A percentile compares a stretch with the other conserved stretches of the same genome.
Evolutionary conservation across 2,329 filamentous ascomycete genomes (phyloP).

Genomic region (Pseudogymnoascus sp.): DNA sequence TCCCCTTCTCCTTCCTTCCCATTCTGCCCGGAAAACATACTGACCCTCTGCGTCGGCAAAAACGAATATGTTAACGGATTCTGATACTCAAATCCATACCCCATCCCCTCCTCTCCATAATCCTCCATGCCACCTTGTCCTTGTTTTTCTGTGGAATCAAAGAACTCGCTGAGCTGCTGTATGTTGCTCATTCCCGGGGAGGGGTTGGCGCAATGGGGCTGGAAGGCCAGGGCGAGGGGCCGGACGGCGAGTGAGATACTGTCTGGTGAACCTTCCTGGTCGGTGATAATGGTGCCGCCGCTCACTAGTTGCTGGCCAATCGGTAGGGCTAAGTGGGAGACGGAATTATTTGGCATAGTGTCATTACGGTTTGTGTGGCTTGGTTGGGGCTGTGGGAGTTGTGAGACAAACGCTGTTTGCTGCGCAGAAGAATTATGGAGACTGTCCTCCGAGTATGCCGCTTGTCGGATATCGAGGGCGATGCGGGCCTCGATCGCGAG

Average conservation of each 20-base stretch:
- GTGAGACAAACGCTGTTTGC: not conserved
- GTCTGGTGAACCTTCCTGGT: constrained; percentile 22
- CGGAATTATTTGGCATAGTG: not conserved
- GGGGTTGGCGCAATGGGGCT: constrained; percentile 18
- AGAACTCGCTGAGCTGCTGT: not conserved
- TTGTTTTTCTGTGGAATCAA: not conserved
- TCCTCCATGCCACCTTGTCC: not conserved
- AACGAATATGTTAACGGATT: constrained; percentile 24
- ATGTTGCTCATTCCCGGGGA: constrained; percentile 11
- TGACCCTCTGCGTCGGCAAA: constrained; percentile 22
- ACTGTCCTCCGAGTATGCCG: constrained; percentile 30
- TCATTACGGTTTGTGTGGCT: not conserved
- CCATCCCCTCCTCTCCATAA: not conserved
- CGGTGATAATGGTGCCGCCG: not conserved
- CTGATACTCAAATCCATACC: constrained; percentile 18
- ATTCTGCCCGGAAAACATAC: constrained; percentile 21
- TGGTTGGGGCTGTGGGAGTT: not conserved
- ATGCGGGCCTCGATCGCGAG: constrained; percentile 24
- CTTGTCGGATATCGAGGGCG: constrained; percentile 30
- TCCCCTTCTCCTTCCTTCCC: constrained; percentile 9
- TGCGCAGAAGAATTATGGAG: not conserved
- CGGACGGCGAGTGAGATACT: constrained; percentile 31
- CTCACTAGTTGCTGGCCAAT: not conserved
- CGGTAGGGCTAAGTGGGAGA: not conserved
- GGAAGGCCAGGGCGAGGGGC: constrained; percentile 29